Evolutionary conservation across 768 basidiomycete species (phyloP), one percentile per base, ranked within the genome.

Genomic region (Polyporus arcularius): DNA sequence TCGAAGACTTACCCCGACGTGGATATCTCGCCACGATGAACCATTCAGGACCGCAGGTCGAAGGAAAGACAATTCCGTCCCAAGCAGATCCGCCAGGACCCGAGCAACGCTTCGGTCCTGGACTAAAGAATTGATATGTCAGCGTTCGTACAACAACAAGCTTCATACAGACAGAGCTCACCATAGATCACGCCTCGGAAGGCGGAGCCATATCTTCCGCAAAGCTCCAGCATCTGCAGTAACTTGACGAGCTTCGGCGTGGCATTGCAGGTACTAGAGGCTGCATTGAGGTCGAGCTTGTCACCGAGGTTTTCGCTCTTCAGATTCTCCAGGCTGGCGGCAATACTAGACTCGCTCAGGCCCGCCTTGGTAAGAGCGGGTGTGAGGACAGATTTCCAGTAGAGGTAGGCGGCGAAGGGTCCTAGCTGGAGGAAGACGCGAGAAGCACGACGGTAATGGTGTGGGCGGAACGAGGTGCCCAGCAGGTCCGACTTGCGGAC

Each of bases 181-280:
- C 91, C 89, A 63, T 85, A 79, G 41, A 88, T 69, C 26, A 92
- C 77, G 15, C 84, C 88, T 47, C 88, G 83, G 67, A 93, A 92
- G 4, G 70, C 65, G 53, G 85, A 80, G 5, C 83, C 84, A 49
- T 82, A 78, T 14, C 77, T 73, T 58, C 78, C 76, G 67, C 81
- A 87, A 1, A 81, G 78, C 57, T 80, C 80, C 43, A 93, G 75
- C 46, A 85, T 73, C 49, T 90, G 81, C 3, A 87, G 74, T 28
- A 93, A 70, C 64, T 77, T 82, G 43, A 80, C 65, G 61, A 92
- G 85, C 61, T 93, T 92, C 1, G 83, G 83, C 0, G 86, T 84
- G 16, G 89, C 82, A 66, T 92, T 92, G 68, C 84, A 86, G 5
- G 83, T 79, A 55, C 74, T 73, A 6, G 87, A 88, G 28, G 75